Percentiles rank a stretch among this genome's conserved stretches.
These are phyloP conservation scores for Colletotrichum costaricense DNA, from an alignment of 2,329 filamentous ascomycete species.

Conservation along the genomic window DNA sequence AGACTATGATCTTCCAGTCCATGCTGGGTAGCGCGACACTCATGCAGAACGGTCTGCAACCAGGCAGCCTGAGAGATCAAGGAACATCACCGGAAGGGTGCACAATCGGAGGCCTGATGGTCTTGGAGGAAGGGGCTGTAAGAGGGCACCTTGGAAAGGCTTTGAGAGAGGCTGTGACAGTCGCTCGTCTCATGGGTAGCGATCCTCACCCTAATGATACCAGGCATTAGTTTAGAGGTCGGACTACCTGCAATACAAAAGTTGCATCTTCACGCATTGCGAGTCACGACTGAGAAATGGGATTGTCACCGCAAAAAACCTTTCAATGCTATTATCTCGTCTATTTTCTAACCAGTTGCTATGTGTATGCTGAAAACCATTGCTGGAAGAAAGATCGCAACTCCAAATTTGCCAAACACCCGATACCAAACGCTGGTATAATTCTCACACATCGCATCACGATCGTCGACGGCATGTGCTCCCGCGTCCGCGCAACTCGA, in stretches of 20 bases:
- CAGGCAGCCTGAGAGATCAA: slow-evolving; percentile 67
- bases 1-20: slow-evolving; percentile 69
- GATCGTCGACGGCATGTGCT: slow-evolving; percentile 42
- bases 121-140: slow-evolving; percentile 68
- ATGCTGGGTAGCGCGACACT: slow-evolving; percentile 68
- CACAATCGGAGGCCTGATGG: slow-evolving; percentile 68
- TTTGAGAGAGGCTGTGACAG: slow-evolving; percentile 59
- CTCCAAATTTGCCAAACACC: slow-evolving; percentile 42
- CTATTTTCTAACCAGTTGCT: no score
- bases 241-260: no score
- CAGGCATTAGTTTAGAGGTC: neutral
- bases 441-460: slow-evolving; percentile 43
- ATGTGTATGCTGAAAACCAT: neutral
- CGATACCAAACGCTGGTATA: slow-evolving; percentile 46
- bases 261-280: no score
- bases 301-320: no score
- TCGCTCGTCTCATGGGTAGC: slow-evolving; percentile 54
- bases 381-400: slow-evolving; percentile 4
- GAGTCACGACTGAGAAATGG: no score
- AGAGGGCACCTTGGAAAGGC: slow-evolving; percentile 55
- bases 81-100: slow-evolving; percentile 70
- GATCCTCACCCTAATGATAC: slow-evolving; percentile 55
- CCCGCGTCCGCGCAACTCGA: slow-evolving; percentile 38
- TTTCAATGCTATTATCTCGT: no score
- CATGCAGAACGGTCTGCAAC: slow-evolving; percentile 63